Evolutionary conservation across 768 basidiomycete genomes (phyloP).

Genomic region (Chiua virens): DNA sequence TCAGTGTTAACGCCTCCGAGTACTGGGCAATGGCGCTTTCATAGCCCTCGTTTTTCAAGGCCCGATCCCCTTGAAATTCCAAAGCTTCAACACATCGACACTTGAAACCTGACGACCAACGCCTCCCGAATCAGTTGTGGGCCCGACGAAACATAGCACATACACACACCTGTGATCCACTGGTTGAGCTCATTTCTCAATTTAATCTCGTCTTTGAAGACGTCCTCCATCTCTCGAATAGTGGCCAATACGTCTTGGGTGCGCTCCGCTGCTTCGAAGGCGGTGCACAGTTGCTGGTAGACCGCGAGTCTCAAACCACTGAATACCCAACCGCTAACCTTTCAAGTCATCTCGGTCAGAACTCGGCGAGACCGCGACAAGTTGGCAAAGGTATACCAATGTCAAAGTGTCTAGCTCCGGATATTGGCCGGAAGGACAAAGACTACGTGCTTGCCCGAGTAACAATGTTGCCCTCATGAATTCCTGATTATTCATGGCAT

Average conservation of each 20-base stretch:
- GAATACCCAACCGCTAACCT: conserved; percentile 21
- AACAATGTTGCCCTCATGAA: not conserved
- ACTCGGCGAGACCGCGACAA: not conserved
- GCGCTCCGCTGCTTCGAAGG: not conserved
- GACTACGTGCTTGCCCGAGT: conserved; percentile 4
- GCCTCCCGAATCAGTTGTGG: not conserved
- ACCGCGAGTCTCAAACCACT: conserved; percentile 8
- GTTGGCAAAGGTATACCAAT: conserved; percentile 7
- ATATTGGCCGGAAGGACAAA: conserved; percentile 9
- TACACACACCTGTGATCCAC: conserved; percentile 13
- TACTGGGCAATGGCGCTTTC: conserved; percentile 6
- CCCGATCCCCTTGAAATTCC: conserved; percentile 10
- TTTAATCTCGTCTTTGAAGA: conserved; percentile 10
- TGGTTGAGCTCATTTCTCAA: not conserved
- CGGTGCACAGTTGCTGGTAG: conserved; percentile 10
- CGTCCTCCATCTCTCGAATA: conserved; percentile 1
- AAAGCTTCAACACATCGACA: conserved; percentile 1
- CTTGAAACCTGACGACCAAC: conserved; percentile 4
- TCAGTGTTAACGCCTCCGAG: conserved; percentile 8
- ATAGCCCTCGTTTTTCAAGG: conserved; percentile 2
- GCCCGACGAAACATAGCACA: not conserved
- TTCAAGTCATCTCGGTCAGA: not conserved
- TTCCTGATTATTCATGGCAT: conserved; percentile 1
- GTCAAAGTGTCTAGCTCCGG: conserved; percentile 13
- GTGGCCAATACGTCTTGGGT: not conserved